Evolutionary conservation across 2,329 filamentous ascomycete genomes (phyloP), one percentile per base, ranked within the genome.

Genomic region (Aspergillus felis): DNA sequence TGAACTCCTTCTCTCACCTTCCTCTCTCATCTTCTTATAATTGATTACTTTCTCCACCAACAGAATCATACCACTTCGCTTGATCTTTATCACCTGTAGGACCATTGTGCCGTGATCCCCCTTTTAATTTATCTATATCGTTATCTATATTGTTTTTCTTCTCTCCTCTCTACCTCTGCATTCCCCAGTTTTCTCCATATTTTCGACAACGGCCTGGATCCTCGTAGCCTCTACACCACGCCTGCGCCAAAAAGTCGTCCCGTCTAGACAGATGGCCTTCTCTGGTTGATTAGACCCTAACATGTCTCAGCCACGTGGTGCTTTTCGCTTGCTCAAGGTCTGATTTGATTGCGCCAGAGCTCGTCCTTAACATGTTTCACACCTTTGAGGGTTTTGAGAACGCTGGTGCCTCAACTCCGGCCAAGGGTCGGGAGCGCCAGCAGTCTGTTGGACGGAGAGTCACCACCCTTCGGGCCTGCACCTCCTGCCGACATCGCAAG

Each of bases 401-500:
- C 57, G 69, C 71, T 10, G 61, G 64, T 20, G 56, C 59, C 56
- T 62, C 67, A 54, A 67, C 67, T 25, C 61, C 69, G 42, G 64
- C 64, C 51, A 66, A 67, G 32, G 67, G 68, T 53, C 67, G 68
- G 35, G 70, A 75, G 41, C 72, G 73, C 41, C 70, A 73, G 50
- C 68, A 65, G 47, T 73, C 71, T 1, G 60, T 71, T 32, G 66
- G 67, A 41, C 70, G 70, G 10, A 64, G 74, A 55, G 71, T 75
- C 38, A 76, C 74, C 9, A 77, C 74, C 6, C 63, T 75, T 17
- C 72, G 74, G 10, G 88, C 88, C 41, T 91, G 88, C 71, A 86
- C 88, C 50, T 88, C 90, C 66, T 91, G 90, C 76, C 87, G 91
- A 69, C 82, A 90, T 64, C 84, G 90, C 60, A 94, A 93, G 74